Conservation (phyloP, 2,329 filamentous ascomycete species). For the Aspergillus candidus region DNA sequence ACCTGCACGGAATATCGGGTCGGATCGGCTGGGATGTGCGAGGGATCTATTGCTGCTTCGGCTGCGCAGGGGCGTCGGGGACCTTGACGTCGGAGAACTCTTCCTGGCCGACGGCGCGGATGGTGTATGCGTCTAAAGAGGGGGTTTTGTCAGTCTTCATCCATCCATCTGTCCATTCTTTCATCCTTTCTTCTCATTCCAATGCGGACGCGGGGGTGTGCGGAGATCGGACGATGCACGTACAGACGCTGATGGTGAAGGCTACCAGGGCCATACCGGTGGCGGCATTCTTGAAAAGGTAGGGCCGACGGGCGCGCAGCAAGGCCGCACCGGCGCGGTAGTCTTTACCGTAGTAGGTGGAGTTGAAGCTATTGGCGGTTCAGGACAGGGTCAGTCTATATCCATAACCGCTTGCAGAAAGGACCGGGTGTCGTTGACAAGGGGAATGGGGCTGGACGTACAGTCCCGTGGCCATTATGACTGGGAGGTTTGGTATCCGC, state of each 20-base stretch:
- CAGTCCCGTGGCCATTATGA: too few species aligned
- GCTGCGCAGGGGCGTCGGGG: slow-evolving; percentile 58
- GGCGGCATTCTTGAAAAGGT: slow-evolving; percentile 80
- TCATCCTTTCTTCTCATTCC: too few species aligned
- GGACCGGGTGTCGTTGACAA: neutral
- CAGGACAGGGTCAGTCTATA: slow-evolving; percentile 2
- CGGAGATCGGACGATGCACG: slow-evolving; percentile 35
- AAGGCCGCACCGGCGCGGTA: slow-evolving; percentile 82
- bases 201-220: neutral
- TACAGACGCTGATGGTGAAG: slow-evolving; percentile 84
- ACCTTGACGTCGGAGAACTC: slow-evolving; percentile 95
- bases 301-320: slow-evolving; percentile 84
- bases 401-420: neutral
- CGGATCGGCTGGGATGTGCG: neutral
- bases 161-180: neutral
- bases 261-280: slow-evolving; percentile 69
- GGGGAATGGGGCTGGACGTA: too few species aligned
- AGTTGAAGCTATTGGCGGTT: slow-evolving; percentile 51
- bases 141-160: slow-evolving; percentile 2
- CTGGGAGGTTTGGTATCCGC: too few species aligned
- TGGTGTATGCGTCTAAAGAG: slow-evolving; percentile 59
- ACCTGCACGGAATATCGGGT: too few species aligned
- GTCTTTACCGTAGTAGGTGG: slow-evolving; percentile 86
- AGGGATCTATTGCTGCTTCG: slow-evolving; percentile 22
- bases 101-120: slow-evolving; percentile 86